phyloP scores from a whole-genome alignment of 352 stramenopile species.

The Elongisporangium senticosum region DNA sequence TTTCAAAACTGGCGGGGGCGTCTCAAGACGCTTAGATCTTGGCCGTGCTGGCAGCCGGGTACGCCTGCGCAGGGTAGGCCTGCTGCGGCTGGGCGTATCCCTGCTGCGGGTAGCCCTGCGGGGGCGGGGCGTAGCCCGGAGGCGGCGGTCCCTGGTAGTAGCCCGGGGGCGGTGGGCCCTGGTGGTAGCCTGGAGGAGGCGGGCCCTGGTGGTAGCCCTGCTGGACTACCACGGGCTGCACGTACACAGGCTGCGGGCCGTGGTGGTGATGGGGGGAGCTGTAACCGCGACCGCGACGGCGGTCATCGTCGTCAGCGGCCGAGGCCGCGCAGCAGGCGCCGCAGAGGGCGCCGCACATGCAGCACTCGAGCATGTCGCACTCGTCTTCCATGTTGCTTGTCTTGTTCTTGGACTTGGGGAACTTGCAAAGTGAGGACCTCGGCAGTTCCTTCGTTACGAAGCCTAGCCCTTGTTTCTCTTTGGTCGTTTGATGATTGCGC shows the following conservation, averaged over 20 bases:
- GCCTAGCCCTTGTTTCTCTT: background rate
- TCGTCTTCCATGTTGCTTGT: constrained; percentile 45
- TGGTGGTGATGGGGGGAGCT: constrained; percentile 28
- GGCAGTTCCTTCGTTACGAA: too few species aligned
- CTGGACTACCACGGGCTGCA: constrained; percentile 65
- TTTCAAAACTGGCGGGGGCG: background rate
- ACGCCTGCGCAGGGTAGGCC: constrained; percentile 14
- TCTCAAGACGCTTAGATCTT: background rate
- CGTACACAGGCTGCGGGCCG: constrained; percentile 46
- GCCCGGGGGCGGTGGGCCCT: constrained; percentile 15
- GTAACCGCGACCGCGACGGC: constrained; percentile 31
- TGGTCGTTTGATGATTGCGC: background rate
- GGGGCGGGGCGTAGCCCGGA: constrained; percentile 26
- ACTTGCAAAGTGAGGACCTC: constrained; percentile 1
- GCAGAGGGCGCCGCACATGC: constrained; percentile 67
- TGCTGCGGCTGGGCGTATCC: constrained; percentile 21
- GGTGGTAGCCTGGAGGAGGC: constrained; percentile 11
- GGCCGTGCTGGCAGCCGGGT: background rate
- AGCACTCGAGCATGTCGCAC: constrained; percentile 78
- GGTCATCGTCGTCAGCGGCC: constrained; percentile 22
- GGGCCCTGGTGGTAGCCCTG: constrained; percentile 27
- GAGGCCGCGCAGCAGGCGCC: constrained; percentile 64
- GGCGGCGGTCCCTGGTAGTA: constrained; percentile 22
- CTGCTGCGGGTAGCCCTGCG: constrained; percentile 40
- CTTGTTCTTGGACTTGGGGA: constrained; percentile 1